Conservation (phyloP, 352 stramenopile species). For the Pythium aquatile region DNA sequence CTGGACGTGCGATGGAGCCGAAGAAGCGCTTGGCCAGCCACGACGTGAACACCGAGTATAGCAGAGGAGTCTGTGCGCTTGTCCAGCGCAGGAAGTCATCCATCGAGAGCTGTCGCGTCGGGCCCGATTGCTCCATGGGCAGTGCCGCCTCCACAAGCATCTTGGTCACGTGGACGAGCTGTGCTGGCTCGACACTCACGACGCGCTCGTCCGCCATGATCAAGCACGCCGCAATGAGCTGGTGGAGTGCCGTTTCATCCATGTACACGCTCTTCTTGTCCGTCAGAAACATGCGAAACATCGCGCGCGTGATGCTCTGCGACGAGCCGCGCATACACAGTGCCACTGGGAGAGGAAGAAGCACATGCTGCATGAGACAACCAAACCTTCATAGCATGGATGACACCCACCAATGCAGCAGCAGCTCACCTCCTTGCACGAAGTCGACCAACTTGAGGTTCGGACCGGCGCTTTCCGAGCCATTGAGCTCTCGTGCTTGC, state of each 20-base stretch:
- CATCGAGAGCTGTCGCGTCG: slow-evolving; percentile 35
- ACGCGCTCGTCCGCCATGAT: slow-evolving; percentile 46
- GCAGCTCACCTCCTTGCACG: slow-evolving; percentile 52
- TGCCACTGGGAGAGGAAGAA: slow-evolving; percentile 38
- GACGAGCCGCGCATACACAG: slow-evolving; percentile 65
- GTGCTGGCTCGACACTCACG: slow-evolving; percentile 28
- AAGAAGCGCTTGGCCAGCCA: slow-evolving; percentile 68
- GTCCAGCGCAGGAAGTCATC: slow-evolving; percentile 69
- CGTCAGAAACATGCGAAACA: slow-evolving; percentile 60
- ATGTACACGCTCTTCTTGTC: slow-evolving; percentile 28
- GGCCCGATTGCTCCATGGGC: slow-evolving; percentile 15
- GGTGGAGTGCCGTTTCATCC: slow-evolving; percentile 39
- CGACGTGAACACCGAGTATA: slow-evolving; percentile 76
- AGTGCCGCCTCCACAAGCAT: slow-evolving; percentile 44
- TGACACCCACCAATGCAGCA: no score
- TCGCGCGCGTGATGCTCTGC: slow-evolving; percentile 44
- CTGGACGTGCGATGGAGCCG: slow-evolving; percentile 39
- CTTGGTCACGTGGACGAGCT: slow-evolving; percentile 36
- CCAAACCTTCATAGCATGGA: background rate
- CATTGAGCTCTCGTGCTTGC: slow-evolving; percentile 29
- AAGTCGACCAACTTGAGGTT: slow-evolving; percentile 48
- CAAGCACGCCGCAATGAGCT: slow-evolving; percentile 50
- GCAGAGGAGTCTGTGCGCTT: slow-evolving; percentile 56
- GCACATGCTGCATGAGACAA: background rate
- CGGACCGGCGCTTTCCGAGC: slow-evolving; percentile 5